Evolutionary conservation across 2,329 filamentous ascomycete species (phyloP), one percentile per base, ranked within the genome.

Genomic region (Colletotrichum tanaceti): DNA sequence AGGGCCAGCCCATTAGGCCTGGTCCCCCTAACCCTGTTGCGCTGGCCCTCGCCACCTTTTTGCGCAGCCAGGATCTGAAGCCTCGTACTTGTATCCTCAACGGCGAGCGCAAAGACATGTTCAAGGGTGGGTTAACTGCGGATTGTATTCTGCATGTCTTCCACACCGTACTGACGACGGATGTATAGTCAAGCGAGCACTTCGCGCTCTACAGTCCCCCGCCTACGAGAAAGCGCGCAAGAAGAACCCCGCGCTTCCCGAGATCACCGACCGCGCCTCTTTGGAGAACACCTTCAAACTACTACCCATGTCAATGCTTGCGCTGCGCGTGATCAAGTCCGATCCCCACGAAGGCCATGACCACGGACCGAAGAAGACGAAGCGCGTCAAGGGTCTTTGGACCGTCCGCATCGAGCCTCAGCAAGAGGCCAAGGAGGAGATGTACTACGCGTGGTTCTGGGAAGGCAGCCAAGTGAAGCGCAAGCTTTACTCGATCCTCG

Each of bases 101-200:
- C 73, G 96, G 96, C 75, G 94, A 98, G 85, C 89, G 96, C 75
- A 98, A 97, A 82, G 95, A 99, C 73, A 97, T 99, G 93, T 98
- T 99, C 81, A 92, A 91, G 86, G 94, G 93, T 95, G 84, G 58
- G 77, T 35, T 18, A n/a, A 53, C 3, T 5, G 7, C 9, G 22
- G 14, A 14, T 18, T 28, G 18, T 20, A 11, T 70, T 41, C 4
- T 13, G 28, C 2, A 4, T 11, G 4, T 28, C 10, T 14, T 24
- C 6, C n/a, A 10, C 5, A n/a, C 3, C 35, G 39, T 16, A 24
- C 50, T 69, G 5, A 69, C 28, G 5, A 6, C 16, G 44, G 24
- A 24, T 24, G 47, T 63, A 73, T 72, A 97, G 96, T 99, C 79
- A 98, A 98, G 86, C 93, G 96, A 78, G 96, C 96, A 47, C 91